Base-by-base conservation (phyloP, 768 basidiomycete species). In the Lyophyllum atratum region DNA sequence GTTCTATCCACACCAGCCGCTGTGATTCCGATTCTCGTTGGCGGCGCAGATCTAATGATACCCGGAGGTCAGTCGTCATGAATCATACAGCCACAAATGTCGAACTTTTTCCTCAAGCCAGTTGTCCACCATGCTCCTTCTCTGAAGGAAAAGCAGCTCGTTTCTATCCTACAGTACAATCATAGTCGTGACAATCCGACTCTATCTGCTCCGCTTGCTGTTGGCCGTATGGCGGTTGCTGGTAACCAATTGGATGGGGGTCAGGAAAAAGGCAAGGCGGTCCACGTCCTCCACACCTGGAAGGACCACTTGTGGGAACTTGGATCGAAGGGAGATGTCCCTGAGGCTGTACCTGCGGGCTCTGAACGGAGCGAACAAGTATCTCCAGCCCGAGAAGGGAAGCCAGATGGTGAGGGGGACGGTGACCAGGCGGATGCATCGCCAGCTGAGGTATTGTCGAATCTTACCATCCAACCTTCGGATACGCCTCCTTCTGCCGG, bases 1-100 rank as follows among this genome's bases (percentile, higher is more conserved):
- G 80, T 80, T 56, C 61, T 94, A n/a, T 82, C 85, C 2, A 92
- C 92, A 0, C 89, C 90, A 2, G 68, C 82, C 1, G 72, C 83
- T 11, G 92, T 92, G 26, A 82, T 93, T 34, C 87, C 87, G 1
- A 77, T 86, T 24, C 79, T 95, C 12, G 74, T 84, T 3, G 84
- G 83, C 10, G 92, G 93, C n/a, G 90, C 92, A 0, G 92, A 95
- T 73, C 80, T 94, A 8, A 93, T 95, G 91, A 85, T 90, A 31
- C 90, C 92, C 4, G 92, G 92, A 71, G 89, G 90, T 89, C 66
- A 66, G 85, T 75, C 28, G 9, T 42, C 37, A 33, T 31, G 14
- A 33, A 14, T 34, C 2, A 24, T 19, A 28, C 34, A 28, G 33
- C 45, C 24, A 19, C 22, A 7, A 43, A 19, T 37, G 24, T 12